phyloP scores from a whole-genome alignment of 352 stramenopile species.

The Globisporangium sylvaticum region DNA sequence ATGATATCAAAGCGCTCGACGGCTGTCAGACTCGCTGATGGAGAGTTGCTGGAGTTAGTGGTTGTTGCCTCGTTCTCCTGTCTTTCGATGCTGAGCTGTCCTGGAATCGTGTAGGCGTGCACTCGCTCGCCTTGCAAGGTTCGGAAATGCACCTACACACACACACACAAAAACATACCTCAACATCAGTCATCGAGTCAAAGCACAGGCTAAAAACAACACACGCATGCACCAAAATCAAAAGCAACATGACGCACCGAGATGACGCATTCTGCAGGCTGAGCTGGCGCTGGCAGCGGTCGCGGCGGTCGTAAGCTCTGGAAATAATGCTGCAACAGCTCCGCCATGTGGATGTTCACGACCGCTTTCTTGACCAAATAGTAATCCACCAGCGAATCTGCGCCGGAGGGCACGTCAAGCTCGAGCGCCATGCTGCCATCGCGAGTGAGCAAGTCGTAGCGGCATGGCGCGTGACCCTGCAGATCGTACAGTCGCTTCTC shows the following conservation, averaged over 20 bases:
- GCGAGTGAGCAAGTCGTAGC: constrained; percentile 45
- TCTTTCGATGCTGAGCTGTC: constrained; percentile 11
- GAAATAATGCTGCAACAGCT: constrained; percentile 45
- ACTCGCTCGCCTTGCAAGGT: not conserved
- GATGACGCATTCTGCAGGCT: constrained; percentile 24
- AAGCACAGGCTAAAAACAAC: not conserved
- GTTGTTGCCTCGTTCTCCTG: not conserved
- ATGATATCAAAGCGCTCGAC: constrained; percentile 33
- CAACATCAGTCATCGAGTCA: not conserved
- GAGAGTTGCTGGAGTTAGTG: not conserved
- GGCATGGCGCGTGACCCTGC: constrained; percentile 21
- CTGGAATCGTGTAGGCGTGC: not conserved
- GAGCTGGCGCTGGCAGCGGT: constrained; percentile 14
- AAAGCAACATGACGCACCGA: constrained; percentile 16
- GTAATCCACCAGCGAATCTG: constrained; percentile 55
- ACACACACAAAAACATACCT: not conserved
- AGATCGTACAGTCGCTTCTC: constrained; percentile 37
- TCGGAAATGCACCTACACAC: constrained; percentile 10
- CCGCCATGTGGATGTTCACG: constrained; percentile 39
- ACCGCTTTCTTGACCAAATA: constrained; percentile 50
- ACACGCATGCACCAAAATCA: not conserved
- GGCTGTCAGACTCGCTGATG: constrained; percentile 5
- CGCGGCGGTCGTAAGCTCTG: constrained; percentile 25
- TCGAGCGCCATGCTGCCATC: constrained; percentile 51
- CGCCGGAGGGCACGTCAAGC: constrained; percentile 41